Conservation (phyloP, 495 filamentous ascomycete species). For the Jackrogersella multiformis region DNA sequence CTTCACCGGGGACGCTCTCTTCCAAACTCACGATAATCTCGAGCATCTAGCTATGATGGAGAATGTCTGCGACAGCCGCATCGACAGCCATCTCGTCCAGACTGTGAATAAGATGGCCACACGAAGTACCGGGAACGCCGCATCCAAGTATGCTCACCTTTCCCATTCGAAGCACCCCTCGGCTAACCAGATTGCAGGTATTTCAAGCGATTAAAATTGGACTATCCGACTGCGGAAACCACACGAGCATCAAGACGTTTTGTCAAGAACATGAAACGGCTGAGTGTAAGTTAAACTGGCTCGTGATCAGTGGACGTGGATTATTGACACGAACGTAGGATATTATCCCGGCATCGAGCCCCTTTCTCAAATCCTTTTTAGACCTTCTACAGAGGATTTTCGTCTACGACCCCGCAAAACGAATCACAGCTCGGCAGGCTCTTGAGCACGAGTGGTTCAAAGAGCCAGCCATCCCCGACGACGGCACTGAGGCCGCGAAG, state of each 20-base stretch:
- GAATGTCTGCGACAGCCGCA: conserved; percentile 75
- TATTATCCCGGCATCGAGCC: conserved; percentile 80
- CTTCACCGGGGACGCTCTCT: conserved; percentile 95
- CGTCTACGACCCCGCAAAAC: conserved; percentile 88
- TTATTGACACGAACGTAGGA: conserved; percentile 67
- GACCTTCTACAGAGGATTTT: conserved; percentile 92
- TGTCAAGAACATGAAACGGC: conserved; percentile 91
- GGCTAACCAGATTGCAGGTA: conserved; percentile 66
- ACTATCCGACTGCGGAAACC: conserved; percentile 89
- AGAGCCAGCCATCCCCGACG: conserved; percentile 79
- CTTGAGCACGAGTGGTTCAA: conserved; percentile 95
- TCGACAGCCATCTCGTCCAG: conserved; percentile 79
- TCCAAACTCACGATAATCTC: conserved; percentile 97
- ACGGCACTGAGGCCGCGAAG: conserved; percentile 91
- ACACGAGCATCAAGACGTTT: conserved; percentile 90
- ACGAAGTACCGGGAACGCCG: conserved; percentile 73
- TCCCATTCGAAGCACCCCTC: neutral
- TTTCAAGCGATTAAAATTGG: conserved; percentile 82
- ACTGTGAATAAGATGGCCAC: conserved; percentile 73
- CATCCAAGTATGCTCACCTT: conserved; percentile 74
- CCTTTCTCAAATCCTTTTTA: conserved; percentile 85
- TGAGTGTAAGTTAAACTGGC: conserved; percentile 69
- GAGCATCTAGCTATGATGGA: conserved; percentile 99
- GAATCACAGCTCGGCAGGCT: conserved; percentile 92
- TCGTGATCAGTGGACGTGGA: neutral